phyloP scores from a whole-genome alignment of 805 yeast species.

The Hanseniaspora hatyaiensis region DNA sequence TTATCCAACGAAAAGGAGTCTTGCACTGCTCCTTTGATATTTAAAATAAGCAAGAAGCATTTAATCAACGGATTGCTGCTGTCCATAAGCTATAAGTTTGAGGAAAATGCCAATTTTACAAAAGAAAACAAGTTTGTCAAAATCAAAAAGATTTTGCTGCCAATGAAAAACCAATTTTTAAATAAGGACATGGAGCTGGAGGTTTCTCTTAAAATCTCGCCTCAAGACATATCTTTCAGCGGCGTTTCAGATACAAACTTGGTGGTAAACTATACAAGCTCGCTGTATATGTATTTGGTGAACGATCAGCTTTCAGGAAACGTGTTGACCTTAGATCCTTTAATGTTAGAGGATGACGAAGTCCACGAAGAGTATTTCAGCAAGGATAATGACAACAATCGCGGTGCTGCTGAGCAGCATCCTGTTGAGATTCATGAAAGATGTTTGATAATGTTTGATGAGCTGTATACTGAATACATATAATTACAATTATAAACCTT shows the following conservation, averaged over 20 bases:
- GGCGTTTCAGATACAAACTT: no score
- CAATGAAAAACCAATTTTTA: neutral
- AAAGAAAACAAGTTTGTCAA: neutral
- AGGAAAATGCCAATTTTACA: neutral
- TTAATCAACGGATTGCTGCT: constrained; percentile 6
- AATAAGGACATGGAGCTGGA: constrained; percentile 5
- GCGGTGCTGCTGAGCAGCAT: no score
- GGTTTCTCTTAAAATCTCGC: neutral
- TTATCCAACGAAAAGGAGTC: constrained; percentile 8
- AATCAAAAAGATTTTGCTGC: neutral
- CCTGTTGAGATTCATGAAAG: constrained; percentile 15
- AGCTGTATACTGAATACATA: neutral
- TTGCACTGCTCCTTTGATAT: neutral
- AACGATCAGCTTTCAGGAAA: constrained; percentile 13
- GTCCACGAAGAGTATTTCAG: neutral
- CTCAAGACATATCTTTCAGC: no score
- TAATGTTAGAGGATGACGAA: neutral
- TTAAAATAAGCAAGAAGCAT: constrained; percentile 11
- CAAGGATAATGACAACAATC: no score
- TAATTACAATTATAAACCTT: neutral
- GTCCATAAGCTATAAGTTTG: neutral
- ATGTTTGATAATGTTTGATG: constrained; percentile 6
- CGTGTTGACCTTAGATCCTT: neutral
- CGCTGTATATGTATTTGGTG: constrained; percentile 11
- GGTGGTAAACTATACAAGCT: constrained; percentile 2